These are phyloP conservation scores for Tylopilus sp. DNA, from an alignment of 1,284 basidiomycete genomes.

Conservation along the genomic window DNA sequence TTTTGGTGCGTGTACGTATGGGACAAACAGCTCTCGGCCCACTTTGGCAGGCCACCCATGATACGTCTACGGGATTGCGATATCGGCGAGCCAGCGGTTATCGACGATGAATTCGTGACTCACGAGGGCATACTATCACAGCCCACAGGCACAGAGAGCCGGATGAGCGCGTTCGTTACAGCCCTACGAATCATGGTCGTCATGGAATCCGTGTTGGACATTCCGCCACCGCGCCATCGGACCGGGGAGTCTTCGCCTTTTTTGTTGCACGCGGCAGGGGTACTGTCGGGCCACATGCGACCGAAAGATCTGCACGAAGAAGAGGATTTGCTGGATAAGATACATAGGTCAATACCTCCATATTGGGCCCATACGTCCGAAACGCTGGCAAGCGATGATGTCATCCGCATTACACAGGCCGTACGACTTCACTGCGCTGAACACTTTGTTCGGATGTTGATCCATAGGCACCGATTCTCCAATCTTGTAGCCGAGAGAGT, in stretches of 20 bases:
- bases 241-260: slow-evolving; percentile 57
- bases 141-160: slow-evolving; percentile 66
- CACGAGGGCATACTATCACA: slow-evolving; percentile 67
- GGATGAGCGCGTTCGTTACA: slow-evolving; percentile 78
- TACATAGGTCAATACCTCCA: slow-evolving; percentile 65
- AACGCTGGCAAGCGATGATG: slow-evolving; percentile 81
- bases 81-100: slow-evolving; percentile 74
- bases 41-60: slow-evolving; percentile 85
- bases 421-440: slow-evolving; percentile 82
- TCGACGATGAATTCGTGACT: slow-evolving; percentile 88
- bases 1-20: slow-evolving; percentile 94
- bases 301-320: slow-evolving; percentile 74
- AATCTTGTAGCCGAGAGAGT: slow-evolving; percentile 66
- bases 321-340: slow-evolving; percentile 77
- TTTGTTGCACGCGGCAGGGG: slow-evolving; percentile 55
- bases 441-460: slow-evolving; percentile 79
- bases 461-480: slow-evolving; percentile 73
- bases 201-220: slow-evolving; percentile 75
- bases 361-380: slow-evolving; percentile 81
- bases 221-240: slow-evolving; percentile 61
- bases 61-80: slow-evolving; percentile 85
- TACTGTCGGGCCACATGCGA: slow-evolving; percentile 53
- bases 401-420: slow-evolving; percentile 83
- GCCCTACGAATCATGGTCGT: slow-evolving; percentile 78
- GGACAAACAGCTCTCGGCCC: slow-evolving; percentile 85